Evolutionary conservation across 306 rosid species (phyloP).

Genomic region (Quillaja saponaria): DNA sequence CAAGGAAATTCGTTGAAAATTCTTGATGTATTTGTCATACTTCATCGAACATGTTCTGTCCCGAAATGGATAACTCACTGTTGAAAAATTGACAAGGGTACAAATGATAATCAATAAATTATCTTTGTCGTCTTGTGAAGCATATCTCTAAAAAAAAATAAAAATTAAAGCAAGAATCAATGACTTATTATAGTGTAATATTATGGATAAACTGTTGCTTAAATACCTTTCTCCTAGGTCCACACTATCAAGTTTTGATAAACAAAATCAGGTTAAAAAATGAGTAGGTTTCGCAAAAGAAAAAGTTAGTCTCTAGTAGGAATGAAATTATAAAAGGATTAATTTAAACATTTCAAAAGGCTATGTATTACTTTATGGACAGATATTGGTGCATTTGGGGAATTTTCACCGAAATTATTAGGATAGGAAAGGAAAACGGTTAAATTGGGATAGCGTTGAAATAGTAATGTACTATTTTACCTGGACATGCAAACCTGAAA

Average conservation of each 20-base stretch:
- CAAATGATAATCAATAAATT: neutral
- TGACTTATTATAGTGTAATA: neutral
- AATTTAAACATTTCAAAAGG: too few species aligned
- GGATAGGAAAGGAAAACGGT: too few species aligned
- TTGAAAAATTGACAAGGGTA: neutral
- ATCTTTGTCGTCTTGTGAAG: constrained; percentile 5
- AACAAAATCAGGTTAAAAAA: neutral
- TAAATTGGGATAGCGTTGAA: too few species aligned
- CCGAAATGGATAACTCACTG: too few species aligned
- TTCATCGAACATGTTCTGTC: too few species aligned
- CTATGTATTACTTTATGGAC: too few species aligned
- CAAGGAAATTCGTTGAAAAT: too few species aligned
- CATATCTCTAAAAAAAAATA: neutral
- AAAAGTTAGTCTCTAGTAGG: neutral
- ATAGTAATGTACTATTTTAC: too few species aligned
- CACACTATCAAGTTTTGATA: neutral
- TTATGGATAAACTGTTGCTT: neutral
- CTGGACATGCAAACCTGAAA: too few species aligned
- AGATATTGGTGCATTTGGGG: too few species aligned
- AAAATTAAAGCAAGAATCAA: neutral
- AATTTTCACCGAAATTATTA: too few species aligned
- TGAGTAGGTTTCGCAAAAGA: neutral
- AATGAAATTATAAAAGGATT: neutral
- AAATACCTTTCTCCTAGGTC: neutral
- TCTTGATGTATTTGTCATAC: too few species aligned